Evolutionary conservation across 306 rosid genomes (phyloP).

Genomic region (Cicer arietinum): DNA sequence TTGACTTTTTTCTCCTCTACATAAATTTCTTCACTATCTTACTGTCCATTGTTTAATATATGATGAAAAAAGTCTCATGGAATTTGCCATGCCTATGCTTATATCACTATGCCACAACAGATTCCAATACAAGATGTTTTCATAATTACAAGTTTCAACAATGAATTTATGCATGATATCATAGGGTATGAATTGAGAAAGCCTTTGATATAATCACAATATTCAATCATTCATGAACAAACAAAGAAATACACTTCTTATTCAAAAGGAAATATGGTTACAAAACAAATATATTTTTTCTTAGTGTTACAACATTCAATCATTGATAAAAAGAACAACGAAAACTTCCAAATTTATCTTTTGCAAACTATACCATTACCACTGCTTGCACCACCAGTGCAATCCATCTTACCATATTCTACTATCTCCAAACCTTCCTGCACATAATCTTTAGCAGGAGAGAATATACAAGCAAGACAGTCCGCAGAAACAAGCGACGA

Average conservation of each 20-base stretch:
- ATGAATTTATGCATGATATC: slow-evolving; percentile 16
- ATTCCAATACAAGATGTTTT: slow-evolving; percentile 2
- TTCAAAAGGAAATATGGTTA: neutral
- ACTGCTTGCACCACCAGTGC: slow-evolving; percentile 56
- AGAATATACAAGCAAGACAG: slow-evolving; percentile 59
- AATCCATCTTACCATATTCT: slow-evolving; percentile 58
- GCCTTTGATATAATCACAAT: slow-evolving; percentile 1
- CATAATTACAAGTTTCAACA: neutral
- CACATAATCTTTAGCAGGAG: slow-evolving; percentile 39
- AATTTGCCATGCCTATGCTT: slow-evolving; percentile 5
- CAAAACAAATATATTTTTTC: neutral
- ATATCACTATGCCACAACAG: neutral
- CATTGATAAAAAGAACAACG: neutral
- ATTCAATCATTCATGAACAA: slow-evolving; percentile 24
- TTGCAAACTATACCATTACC: slow-evolving; percentile 81
- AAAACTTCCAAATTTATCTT: slow-evolving; percentile 48
- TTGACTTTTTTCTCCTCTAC: neutral
- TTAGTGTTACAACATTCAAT: slow-evolving; percentile 24
- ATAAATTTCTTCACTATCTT: neutral
- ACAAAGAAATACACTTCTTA: slow-evolving; percentile 26
- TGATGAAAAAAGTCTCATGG: neutral
- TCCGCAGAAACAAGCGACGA: slow-evolving; percentile 69
- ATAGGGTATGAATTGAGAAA: neutral
- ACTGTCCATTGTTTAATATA: slow-evolving; percentile 14
- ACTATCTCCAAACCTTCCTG: slow-evolving; percentile 26